These are phyloP conservation scores for Ogataea wickerhamii DNA, from an alignment of 805 yeast genomes.

Conservation along the genomic window DNA sequence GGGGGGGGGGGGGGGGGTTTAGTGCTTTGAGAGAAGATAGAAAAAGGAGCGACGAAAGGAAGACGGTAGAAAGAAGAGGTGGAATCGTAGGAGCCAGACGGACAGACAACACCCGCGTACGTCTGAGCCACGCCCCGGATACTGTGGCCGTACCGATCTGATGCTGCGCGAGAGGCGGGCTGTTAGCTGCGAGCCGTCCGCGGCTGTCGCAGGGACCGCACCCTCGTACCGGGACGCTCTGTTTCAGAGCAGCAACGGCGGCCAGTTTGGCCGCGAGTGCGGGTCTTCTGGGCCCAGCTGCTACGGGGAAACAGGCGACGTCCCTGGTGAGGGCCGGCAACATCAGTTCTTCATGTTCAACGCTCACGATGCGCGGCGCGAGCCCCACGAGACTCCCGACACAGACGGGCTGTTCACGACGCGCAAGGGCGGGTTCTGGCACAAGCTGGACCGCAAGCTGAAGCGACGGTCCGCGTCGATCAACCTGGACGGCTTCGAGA, in stretches of 20 bases:
- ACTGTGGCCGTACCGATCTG: no score
- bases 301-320: no score
- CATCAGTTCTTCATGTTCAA: slow-evolving; percentile 1
- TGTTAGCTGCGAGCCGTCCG: background rate
- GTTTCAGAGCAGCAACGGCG: background rate
- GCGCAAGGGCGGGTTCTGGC: slow-evolving; percentile 9
- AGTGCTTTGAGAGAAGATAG: no score
- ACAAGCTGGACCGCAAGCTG: slow-evolving; percentile 1
- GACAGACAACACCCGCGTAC: no score
- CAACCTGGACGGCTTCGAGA: slow-evolving; percentile 11
- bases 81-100: no score
- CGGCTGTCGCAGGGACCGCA: background rate
- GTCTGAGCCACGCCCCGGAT: no score
- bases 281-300: no score
- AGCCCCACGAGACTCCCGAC: background rate
- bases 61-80: no score
- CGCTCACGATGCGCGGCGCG: slow-evolving; percentile 1
- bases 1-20: no score
- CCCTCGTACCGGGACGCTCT: background rate
- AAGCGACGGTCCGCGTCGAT: slow-evolving; percentile 4
- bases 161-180: background rate
- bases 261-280: no score
- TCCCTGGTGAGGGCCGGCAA: background rate
- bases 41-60: no score
- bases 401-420: slow-evolving; percentile 12